A percentile compares a stretch with the other conserved stretches of the same genome.
phyloP scores from a whole-genome alignment of 2,329 filamentous ascomycete species.

The Aspergillus sp. region DNA sequence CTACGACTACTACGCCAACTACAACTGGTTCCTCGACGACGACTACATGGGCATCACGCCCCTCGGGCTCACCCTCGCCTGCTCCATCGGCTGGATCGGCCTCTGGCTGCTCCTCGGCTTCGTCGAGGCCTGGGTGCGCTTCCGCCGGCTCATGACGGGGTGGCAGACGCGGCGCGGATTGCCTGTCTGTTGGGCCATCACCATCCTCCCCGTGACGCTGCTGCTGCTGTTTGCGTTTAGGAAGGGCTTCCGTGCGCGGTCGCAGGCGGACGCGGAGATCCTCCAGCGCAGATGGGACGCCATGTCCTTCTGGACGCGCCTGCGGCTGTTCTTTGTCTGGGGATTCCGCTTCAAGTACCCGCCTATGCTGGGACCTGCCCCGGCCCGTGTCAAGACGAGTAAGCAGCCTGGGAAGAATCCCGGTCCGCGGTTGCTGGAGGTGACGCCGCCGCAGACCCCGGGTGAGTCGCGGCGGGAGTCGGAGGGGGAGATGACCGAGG shows the following conservation, averaged over 20 bases:
- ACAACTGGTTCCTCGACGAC: slow-evolving; percentile 23
- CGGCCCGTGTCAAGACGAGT: slow-evolving; percentile 18
- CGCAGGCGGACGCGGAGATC: slow-evolving; percentile 23
- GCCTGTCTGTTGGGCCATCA: slow-evolving; percentile 29
- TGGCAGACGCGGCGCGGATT: slow-evolving; percentile 34
- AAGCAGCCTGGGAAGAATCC: slow-evolving; percentile 21
- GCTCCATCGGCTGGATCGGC: slow-evolving; percentile 26
- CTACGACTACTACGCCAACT: slow-evolving; percentile 11
- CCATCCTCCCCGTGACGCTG: slow-evolving; percentile 20
- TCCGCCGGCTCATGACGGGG: slow-evolving; percentile 32
- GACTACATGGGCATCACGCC: slow-evolving; percentile 22
- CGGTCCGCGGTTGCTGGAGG: slow-evolving; percentile 21
- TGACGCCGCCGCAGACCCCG: slow-evolving; percentile 3
- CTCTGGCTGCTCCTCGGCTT: slow-evolving; percentile 27
- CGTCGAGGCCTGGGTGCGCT: slow-evolving; percentile 30
- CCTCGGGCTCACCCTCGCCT: slow-evolving; percentile 24
- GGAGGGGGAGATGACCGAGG: background rate
- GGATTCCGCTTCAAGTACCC: slow-evolving; percentile 32
- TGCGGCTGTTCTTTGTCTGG: slow-evolving; percentile 28
- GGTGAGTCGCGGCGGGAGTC: background rate
- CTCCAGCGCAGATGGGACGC: slow-evolving; percentile 26
- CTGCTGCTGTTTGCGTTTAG: slow-evolving; percentile 24
- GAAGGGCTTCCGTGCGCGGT: slow-evolving; percentile 28
- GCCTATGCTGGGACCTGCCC: slow-evolving; percentile 26
- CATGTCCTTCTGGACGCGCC: slow-evolving; percentile 23